phyloP scores from a whole-genome alignment of 1,284 basidiomycete species.

The Cutaneotrichosporon sp. region DNA sequence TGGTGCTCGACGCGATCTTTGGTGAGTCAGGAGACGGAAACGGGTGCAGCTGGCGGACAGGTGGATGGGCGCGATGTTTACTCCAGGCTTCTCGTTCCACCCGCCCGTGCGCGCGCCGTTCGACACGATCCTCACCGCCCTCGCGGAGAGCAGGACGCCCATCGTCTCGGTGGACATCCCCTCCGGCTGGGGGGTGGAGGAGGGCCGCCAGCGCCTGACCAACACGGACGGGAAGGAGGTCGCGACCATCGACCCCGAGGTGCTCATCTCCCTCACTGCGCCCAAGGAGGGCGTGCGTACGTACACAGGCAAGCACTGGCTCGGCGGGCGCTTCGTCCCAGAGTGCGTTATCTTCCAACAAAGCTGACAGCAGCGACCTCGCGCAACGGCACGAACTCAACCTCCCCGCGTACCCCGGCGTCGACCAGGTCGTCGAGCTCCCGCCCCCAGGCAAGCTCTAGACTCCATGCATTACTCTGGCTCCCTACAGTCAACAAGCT shows the following conservation, averaged over 20 bases:
- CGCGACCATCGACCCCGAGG: conserved; percentile 66
- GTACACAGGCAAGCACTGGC: conserved; percentile 82
- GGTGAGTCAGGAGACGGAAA: too few relatives aligned
- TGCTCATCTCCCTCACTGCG: conserved; percentile 86
- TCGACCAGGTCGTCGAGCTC: conserved; percentile 76
- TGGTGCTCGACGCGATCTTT: conserved; percentile 93
- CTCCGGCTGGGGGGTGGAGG: conserved; percentile 84
- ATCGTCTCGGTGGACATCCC: conserved; percentile 95
- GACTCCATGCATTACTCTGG: too few relatives aligned
- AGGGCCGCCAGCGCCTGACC: conserved; percentile 42
- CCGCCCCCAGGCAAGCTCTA: conserved; percentile 17
- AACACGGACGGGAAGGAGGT: conserved; percentile 53
- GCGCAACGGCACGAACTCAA: conserved; percentile 74
- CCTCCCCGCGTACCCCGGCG: conserved; percentile 72
- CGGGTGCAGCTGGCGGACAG: too few relatives aligned
- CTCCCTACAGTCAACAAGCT: too few relatives aligned
- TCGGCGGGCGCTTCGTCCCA: conserved; percentile 89
- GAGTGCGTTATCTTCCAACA: conserved; percentile 60
- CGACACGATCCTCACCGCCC: conserved; percentile 67
- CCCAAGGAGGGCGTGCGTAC: conserved; percentile 82
- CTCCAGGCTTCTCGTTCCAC: conserved; percentile 90
- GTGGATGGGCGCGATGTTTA: too few relatives aligned
- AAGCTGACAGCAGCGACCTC: conserved; percentile 55
- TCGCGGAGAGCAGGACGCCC: conserved; percentile 67
- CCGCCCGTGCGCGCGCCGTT: conserved; percentile 87